Percentiles rank a stretch among this genome's conserved stretches.
phyloP scores from a whole-genome alignment of 1,284 basidiomycete genomes.

The Amylostereum areolatum region DNA sequence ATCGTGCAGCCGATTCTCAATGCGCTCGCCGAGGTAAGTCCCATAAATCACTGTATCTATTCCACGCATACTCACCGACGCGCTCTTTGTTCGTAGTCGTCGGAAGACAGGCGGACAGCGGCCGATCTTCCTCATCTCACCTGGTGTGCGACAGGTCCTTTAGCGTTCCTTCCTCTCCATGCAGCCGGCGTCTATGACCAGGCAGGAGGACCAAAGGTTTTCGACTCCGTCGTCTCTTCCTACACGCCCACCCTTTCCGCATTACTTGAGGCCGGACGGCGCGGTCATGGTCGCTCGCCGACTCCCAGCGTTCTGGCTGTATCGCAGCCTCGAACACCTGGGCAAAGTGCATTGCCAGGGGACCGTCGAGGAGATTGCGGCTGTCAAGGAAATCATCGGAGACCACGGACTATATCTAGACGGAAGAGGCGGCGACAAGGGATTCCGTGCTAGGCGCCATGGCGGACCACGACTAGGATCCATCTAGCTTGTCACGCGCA shows the following conservation, averaged over 20 bases:
- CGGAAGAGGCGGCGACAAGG: slow-evolving; percentile 7
- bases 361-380: neutral
- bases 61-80: neutral
- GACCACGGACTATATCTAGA: slow-evolving; percentile 8
- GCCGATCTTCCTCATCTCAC: slow-evolving; percentile 10
- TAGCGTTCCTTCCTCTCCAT: slow-evolving; percentile 18
- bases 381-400: slow-evolving; percentile 3
- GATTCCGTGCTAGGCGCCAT: neutral
- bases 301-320: neutral
- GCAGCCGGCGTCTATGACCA: slow-evolving; percentile 16
- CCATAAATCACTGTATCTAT: neutral
- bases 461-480: neutral
- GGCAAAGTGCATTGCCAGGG: neutral
- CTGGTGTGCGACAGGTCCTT: slow-evolving; percentile 19
- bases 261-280: neutral
- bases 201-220: neutral
- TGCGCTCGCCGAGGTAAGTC: too few species aligned
- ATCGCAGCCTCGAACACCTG: slow-evolving; percentile 1
- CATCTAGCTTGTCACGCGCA: slow-evolving; percentile 4
- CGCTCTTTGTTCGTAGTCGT: neutral
- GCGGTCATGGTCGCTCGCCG: neutral
- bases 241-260: slow-evolving; percentile 17
- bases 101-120: neutral
- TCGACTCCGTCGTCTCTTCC: slow-evolving; percentile 18
- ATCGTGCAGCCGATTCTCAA: neutral